phyloP scores from a whole-genome alignment of 2,329 filamentous ascomycete species.

The Bisporella sp. region DNA sequence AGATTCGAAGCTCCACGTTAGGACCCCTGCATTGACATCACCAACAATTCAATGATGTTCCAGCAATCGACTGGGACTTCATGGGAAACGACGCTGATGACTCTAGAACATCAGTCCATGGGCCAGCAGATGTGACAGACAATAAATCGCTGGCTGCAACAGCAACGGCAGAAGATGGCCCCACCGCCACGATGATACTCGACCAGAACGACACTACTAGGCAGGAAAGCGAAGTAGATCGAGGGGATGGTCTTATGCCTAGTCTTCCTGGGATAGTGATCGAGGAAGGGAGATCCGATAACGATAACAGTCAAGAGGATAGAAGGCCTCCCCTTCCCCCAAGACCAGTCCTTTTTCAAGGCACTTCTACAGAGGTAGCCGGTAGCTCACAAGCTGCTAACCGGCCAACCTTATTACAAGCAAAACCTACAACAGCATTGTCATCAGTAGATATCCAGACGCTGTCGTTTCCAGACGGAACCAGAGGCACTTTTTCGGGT shows the following conservation, averaged over 20 bases:
- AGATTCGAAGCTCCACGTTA: too few species aligned
- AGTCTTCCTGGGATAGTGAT: not conserved
- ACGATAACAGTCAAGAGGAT: conserved; percentile 23
- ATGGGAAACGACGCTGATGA: conserved; percentile 15
- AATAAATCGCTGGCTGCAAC: not conserved
- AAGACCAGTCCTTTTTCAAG: conserved; percentile 31
- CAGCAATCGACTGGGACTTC: conserved; percentile 5
- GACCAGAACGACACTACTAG: not conserved
- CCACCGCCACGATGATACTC: not conserved
- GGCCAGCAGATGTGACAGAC: conserved; percentile 11
- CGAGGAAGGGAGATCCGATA: conserved; percentile 12
- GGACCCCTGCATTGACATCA: too few species aligned
- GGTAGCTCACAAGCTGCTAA: conserved; percentile 9
- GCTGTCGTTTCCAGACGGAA: conserved; percentile 63
- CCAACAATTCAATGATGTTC: too few species aligned
- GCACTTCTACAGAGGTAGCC: conserved; percentile 9
- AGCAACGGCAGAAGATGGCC: not conserved
- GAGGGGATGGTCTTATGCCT: not conserved
- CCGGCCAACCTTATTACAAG: conserved; percentile 34
- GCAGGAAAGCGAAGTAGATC: not conserved
- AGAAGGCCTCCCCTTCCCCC: conserved; percentile 38
- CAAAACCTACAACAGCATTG: conserved; percentile 76
- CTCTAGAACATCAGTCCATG: conserved; percentile 11
- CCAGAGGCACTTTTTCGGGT: conserved; percentile 53
- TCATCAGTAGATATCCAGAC: conserved; percentile 77